Evolutionary conservation across 2,329 filamentous ascomycete genomes (phyloP).

Genomic region (Hortaea werneckii): DNA sequence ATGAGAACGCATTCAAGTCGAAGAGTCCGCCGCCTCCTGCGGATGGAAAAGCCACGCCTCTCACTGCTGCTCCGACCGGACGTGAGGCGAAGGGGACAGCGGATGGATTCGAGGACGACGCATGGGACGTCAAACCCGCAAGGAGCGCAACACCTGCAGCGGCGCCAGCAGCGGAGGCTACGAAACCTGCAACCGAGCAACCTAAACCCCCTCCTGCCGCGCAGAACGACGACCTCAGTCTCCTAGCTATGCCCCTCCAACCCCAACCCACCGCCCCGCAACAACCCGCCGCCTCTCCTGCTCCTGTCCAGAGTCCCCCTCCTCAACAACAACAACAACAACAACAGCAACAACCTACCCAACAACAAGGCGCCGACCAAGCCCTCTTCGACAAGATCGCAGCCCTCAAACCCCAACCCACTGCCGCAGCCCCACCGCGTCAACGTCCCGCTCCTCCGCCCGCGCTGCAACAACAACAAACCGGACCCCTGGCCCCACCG

Average conservation of each 20-base stretch:
- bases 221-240: conserved; percentile 60
- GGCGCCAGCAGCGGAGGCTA: conserved; percentile 23
- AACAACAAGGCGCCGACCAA: conserved; percentile 31
- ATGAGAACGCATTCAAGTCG: conserved; percentile 74
- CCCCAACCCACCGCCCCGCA: conserved; percentile 36
- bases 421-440: conserved; percentile 29
- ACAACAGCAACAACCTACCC: conserved; percentile 27
- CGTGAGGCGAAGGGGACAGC: conserved; percentile 36
- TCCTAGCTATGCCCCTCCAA: conserved; percentile 54
- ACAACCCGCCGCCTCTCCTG: conserved; percentile 25
- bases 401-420: conserved; percentile 16
- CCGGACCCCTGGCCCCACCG: conserved; percentile 49
- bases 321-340: conserved; percentile 26
- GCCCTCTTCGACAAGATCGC: conserved; percentile 42
- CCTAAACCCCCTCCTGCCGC: conserved; percentile 38
- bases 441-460: conserved; percentile 60
- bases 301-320: conserved; percentile 30
- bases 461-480: conserved; percentile 42
- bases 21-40: conserved; percentile 32
- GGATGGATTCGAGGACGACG: conserved; percentile 82
- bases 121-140: conserved; percentile 88
- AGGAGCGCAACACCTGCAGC: conserved; percentile 44
- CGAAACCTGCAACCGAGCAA: conserved; percentile 31
- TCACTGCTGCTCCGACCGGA: conserved; percentile 28
- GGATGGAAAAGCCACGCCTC: conserved; percentile 5